Conservation (phyloP, 148 eudicot genomes). For the Camellia granthamiana region DNA sequence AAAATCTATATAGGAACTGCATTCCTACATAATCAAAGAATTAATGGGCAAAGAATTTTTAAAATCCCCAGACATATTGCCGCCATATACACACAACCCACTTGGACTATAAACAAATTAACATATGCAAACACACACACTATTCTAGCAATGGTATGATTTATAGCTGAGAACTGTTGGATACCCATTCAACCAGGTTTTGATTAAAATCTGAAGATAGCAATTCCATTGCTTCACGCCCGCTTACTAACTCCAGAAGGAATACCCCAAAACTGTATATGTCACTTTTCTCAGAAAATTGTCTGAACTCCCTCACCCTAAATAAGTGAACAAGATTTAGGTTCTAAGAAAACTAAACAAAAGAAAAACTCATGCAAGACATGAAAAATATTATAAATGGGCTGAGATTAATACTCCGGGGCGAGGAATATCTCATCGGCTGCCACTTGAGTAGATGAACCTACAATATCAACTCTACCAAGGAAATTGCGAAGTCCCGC, state of each 20-base stretch:
- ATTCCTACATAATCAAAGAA: neutral
- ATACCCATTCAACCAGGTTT: constrained; percentile 84
- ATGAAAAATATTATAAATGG: neutral
- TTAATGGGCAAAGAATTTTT: no score
- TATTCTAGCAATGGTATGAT: no score
- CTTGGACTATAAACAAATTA: no score
- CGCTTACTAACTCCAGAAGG: constrained; percentile 82
- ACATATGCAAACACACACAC: no score
- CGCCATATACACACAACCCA: neutral
- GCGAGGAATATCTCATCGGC: constrained; percentile 84
- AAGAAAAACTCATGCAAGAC: constrained; percentile 8
- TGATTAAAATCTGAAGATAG: constrained; percentile 46
- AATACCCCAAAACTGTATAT: constrained; percentile 84
- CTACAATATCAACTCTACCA: constrained; percentile 67
- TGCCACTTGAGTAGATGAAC: constrained; percentile 70
- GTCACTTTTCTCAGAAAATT: constrained; percentile 88
- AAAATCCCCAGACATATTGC: neutral
- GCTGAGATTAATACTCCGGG: constrained; percentile 66
- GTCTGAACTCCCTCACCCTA: constrained; percentile 89
- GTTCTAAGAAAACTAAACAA: constrained; percentile 12
- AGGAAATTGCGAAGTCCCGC: constrained; percentile 90
- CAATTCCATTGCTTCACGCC: constrained; percentile 69
- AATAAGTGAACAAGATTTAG: constrained; percentile 14
- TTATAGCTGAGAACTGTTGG: constrained; percentile 6
- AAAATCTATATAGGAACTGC: neutral